A percentile compares a stretch with the other conserved stretches of the same genome.
Conservation (phyloP, 352 stramenopile genomes). For the Globisporangium okanoganense region DNA sequence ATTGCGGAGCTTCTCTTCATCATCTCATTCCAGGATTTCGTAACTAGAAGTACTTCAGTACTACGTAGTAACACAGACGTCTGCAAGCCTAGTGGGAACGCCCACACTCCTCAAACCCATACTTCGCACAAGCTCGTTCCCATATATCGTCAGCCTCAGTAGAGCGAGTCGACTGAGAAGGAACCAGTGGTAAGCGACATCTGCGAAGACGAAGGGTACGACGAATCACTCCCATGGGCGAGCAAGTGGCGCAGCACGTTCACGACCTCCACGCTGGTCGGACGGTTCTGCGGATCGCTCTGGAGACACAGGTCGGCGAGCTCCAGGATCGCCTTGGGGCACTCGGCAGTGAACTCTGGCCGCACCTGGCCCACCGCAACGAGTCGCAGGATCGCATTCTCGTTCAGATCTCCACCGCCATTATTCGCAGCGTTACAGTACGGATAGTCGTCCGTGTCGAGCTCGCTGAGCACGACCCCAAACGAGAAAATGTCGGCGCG, state of each 20-base stretch:
- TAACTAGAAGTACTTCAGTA: too few relatives aligned
- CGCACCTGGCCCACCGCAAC: not conserved
- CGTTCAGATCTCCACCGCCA: not conserved
- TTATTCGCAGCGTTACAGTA: constrained; percentile 35
- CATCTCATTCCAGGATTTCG: too few relatives aligned
- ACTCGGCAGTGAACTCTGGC: not conserved
- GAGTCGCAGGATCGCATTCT: constrained; percentile 2
- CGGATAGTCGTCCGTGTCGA: constrained; percentile 57
- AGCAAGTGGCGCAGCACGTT: constrained; percentile 3
- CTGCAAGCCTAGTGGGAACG: too few relatives aligned
- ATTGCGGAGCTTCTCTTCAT: too few relatives aligned
- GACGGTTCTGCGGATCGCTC: not conserved
- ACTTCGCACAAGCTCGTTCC: too few relatives aligned
- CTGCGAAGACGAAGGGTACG: not conserved
- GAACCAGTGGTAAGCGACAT: not conserved
- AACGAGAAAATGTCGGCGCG: constrained; percentile 54
- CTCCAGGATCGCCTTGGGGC: not conserved
- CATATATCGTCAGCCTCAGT: too few relatives aligned
- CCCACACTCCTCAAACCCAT: too few relatives aligned
- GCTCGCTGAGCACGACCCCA: constrained; percentile 47
- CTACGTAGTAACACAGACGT: too few relatives aligned
- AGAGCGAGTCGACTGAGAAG: not conserved
- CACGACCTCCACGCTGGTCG: not conserved
- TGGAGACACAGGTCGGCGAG: not conserved
- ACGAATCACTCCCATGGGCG: not conserved